Evolutionary conservation across 23 red algal species (phyloP), one percentile per base, ranked within the genome.

Genomic region (Chondrus crispus): DNA sequence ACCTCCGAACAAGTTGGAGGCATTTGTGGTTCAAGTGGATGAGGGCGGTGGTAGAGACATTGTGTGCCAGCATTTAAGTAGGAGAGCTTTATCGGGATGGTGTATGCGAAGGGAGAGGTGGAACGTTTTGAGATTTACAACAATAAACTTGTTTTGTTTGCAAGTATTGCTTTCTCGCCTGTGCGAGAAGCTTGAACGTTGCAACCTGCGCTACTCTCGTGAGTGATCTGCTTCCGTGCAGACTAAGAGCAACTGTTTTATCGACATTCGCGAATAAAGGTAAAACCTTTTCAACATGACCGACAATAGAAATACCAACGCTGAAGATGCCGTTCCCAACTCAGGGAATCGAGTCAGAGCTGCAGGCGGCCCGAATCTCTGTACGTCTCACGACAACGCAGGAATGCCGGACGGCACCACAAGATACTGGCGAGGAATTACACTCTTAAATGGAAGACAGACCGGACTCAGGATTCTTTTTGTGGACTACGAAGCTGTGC

Each of bases 251-350:
- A 30, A 16, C 24, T 64, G 35, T 19, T 5, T 8, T 64, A 64
- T 64, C 58, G 58, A 64, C 58, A 64, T 64, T 64, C 58, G 58
- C 58, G 58, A 64, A 19, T 64, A 30, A 64, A 64, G 58, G 58
- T 16, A n/a, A n/a, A 64, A 32, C 35, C 26, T 19, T 64, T 30
- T n/a, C 58, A 64, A n/a, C 5, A 64, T 64, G 58, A 64, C 24
- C 58, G 35, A 64, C 58, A 19, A 5, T 5, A 64, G 35, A 30
- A 32, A 30, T 64, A 32, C 6, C 16, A 64, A 64, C 58, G 35
- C 58, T 30, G 58, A 64, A 64, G 35, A 64, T 4, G 35, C 35
- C 16, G 58, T n/a, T n/a, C n/a, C n/a, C n/a, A n/a, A n/a, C n/a
- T n/a, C n/a, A n/a, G n/a, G n/a, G n/a, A n/a, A n/a, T n/a, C n/a